Evolutionary conservation across 1,284 basidiomycete species (phyloP), one percentile per base, ranked within the genome.

Genomic region (Ceraceosorus guamensis): DNA sequence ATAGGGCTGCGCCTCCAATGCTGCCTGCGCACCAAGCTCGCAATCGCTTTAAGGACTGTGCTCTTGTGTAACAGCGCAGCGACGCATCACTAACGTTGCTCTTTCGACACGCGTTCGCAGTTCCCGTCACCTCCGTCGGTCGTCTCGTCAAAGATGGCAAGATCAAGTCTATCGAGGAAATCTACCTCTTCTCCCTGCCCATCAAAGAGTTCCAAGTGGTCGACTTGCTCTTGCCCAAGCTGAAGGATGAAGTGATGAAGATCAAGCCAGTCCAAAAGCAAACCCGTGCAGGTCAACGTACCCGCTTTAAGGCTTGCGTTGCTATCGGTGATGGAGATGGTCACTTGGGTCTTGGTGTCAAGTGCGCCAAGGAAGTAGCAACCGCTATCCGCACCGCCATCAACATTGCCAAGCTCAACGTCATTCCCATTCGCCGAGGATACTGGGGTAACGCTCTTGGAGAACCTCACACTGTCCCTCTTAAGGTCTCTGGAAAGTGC

Each of bases 201-300:
- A 71, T 76, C 62, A 76, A 76, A 67, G 73, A 75, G 70, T 74
- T 70, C 68, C 73, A 76, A 65, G 61, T 75, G 53, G 66, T 76
- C 50, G 73, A 76, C 70, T 61, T 76, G 8, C 62, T 76, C n/a
- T 64, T 76, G 41, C 73, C 73, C 64, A 73, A 73, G 67, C 68
- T 76, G 59, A 75, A 73, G 62, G 78, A 98, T 77, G 93, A 98
- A 81, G 93, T 99, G 70, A 98, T 99, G 95, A 95, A 93, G 80
- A 98, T 99, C 80, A 92, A 91, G 87, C 95, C 95, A 72, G 95
- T 99, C 62, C 95, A 98, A 82, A 99, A 99, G 82, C 95, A 99
- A 81, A 99, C 95, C 63, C 91, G 91, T 77, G 95, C 95, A 75
- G 95, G 95, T 81, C 95, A 99, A 81, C 90, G 95, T 75, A 99